These are phyloP conservation scores for Moniliophthora roreri DNA, from an alignment of 1,284 basidiomycete genomes.

Conservation along the genomic window DNA sequence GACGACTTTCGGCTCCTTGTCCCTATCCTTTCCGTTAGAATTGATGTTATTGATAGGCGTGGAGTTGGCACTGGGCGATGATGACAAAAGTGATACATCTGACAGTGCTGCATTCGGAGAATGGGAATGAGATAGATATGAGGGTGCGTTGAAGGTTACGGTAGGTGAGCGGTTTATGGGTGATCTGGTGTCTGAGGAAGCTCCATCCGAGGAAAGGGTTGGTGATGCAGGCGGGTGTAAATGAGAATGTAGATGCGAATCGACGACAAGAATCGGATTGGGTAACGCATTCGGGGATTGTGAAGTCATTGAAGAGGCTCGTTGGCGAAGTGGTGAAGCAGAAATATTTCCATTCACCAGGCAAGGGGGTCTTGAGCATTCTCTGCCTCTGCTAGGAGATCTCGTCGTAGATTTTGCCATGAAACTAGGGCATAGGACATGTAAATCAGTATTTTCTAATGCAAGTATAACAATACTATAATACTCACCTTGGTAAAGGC, in stretches of 20 bases:
- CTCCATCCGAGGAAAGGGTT: neutral
- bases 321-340: conserved; percentile 7
- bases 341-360: conserved; percentile 40
- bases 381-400: conserved; percentile 32
- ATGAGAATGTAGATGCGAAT: conserved; percentile 13
- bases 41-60: conserved; percentile 23
- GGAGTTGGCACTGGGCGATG: neutral
- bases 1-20: neutral
- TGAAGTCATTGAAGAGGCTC: conserved; percentile 11
- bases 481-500: conserved; percentile 54
- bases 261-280: conserved; percentile 10
- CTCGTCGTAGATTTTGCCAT: conserved; percentile 30
- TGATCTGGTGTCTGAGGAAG: neutral
- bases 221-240: conserved; percentile 13
- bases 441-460: conserved; percentile 6
- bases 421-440: conserved; percentile 27
- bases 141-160: neutral
- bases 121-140: conserved; percentile 1
- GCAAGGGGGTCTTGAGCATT: conserved; percentile 37
- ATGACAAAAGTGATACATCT: neutral
- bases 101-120: neutral
- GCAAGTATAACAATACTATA: neutral
- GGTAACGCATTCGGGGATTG: conserved; percentile 7
- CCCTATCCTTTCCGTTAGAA: neutral
- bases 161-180: conserved; percentile 1